These are phyloP conservation scores for Pythium coloratum DNA, from an alignment of 352 stramenopile species.

Conservation along the genomic window DNA sequence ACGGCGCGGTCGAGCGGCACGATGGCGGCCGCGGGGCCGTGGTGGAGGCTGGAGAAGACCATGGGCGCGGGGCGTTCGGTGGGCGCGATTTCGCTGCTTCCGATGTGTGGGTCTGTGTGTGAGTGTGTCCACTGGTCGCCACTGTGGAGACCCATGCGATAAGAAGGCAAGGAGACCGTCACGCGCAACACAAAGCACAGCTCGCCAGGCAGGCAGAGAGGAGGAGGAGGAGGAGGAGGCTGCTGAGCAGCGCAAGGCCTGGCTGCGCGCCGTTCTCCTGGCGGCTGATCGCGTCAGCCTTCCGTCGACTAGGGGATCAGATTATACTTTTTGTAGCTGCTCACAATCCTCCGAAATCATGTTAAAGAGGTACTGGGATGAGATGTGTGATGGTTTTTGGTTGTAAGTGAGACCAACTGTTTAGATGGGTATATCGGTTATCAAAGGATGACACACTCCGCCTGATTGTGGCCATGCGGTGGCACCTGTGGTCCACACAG, in stretches of 20 bases:
- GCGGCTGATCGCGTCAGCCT: not conserved
- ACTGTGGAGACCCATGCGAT: not conserved
- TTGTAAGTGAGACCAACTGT: not conserved
- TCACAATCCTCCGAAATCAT: not conserved
- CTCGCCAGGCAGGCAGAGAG: not conserved
- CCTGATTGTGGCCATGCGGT: not conserved
- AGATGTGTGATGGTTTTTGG: not conserved
- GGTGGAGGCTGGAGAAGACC: constrained; percentile 3
- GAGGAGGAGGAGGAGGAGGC: no score
- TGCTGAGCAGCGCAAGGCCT: not conserved
- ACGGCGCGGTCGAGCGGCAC: constrained; percentile 4
- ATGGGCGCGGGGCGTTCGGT: not conserved
- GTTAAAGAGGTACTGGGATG: not conserved
- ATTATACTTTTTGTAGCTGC: not conserved
- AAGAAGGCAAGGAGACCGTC: not conserved
- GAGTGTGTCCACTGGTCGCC: no score
- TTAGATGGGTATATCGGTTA: not conserved
- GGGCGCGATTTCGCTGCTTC: not conserved
- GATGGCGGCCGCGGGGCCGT: not conserved
- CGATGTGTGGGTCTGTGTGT: not conserved
- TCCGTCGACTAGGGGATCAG: not conserved
- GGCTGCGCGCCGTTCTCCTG: not conserved
- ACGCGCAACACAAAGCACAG: not conserved
- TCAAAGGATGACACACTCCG: not conserved
- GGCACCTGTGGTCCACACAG: no score